A percentile compares a stretch with the other conserved stretches of the same genome.
Evolutionary conservation across 2,329 filamentous ascomycete species (phyloP).

Genomic region (Fusarium caatingaense): DNA sequence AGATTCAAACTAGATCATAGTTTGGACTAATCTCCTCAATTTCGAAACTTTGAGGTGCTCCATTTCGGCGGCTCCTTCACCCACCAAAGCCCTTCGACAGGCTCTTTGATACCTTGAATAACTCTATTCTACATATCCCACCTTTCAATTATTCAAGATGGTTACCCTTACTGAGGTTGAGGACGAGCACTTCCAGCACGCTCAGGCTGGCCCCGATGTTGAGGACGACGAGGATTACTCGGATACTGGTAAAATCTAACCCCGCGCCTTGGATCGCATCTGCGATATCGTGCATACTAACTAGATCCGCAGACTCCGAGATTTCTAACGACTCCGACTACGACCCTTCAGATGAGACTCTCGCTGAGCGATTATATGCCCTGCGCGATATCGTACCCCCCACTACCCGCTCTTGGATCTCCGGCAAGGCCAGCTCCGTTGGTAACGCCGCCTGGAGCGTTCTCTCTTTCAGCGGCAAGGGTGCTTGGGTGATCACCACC

Average conservation of each 20-base stretch:
- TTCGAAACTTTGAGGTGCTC: background rate
- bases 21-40: background rate
- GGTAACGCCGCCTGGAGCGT: constrained; percentile 61
- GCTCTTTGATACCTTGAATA: constrained; percentile 16
- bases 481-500: constrained; percentile 90
- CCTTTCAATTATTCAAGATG: constrained; percentile 68
- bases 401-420: constrained; percentile 75
- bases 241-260: constrained; percentile 78
- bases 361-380: constrained; percentile 77
- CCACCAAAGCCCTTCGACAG: constrained; percentile 20
- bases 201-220: constrained; percentile 76
- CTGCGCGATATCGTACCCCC: constrained; percentile 82
- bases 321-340: constrained; percentile 84
- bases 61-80: background rate
- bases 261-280: constrained; percentile 6
- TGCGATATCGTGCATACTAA: constrained; percentile 10
- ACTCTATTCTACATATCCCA: constrained; percentile 6
- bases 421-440: constrained; percentile 69
- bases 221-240: constrained; percentile 96
- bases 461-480: constrained; percentile 81
- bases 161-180: constrained; percentile 97
- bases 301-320: constrained; percentile 74
- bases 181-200: constrained; percentile 89
- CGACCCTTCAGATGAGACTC: constrained; percentile 66
- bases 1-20: background rate